Conservation (phyloP, 106 monocot species). For the Xerophyta viscosa region DNA sequence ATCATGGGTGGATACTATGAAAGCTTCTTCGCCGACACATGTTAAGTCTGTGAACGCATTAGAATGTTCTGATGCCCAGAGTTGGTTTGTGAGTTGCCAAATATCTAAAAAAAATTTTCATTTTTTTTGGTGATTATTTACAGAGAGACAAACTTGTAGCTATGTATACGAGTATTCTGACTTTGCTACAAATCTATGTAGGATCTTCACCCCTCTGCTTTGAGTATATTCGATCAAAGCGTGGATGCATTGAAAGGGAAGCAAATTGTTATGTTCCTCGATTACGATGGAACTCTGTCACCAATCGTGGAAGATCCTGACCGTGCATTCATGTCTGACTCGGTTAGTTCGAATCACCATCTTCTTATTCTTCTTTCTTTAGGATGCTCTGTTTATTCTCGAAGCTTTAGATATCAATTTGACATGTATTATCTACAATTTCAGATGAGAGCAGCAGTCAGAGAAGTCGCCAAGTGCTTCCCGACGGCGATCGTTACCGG, state of each 20-base stretch:
- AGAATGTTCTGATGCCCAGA: background rate
- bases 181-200: too few relatives aligned
- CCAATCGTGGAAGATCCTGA: slow-evolving; percentile 40
- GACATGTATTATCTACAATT: too few relatives aligned
- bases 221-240: slow-evolving; percentile 22
- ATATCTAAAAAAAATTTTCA: too few relatives aligned
- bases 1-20: slow-evolving; percentile 28
- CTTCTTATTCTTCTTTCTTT: background rate
- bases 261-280: slow-evolving; percentile 33
- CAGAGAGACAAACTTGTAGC: too few relatives aligned
- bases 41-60: slow-evolving; percentile 2
- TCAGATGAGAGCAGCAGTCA: slow-evolving; percentile 74
- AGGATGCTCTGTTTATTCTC: background rate
- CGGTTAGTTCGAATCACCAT: slow-evolving; percentile 5
- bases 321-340: slow-evolving; percentile 31
- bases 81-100: slow-evolving; percentile 7
- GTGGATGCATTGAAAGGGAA: slow-evolving; percentile 19
- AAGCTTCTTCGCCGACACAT: slow-evolving; percentile 35
- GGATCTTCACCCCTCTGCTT: slow-evolving; percentile 25
- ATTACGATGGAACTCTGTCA: slow-evolving; percentile 35
- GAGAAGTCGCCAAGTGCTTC: slow-evolving; percentile 45
- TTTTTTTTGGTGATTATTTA: too few relatives aligned
- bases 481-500: slow-evolving; percentile 86
- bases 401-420: too few relatives aligned
- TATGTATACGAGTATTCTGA: too few relatives aligned